These are phyloP conservation scores for Smittium mucronatum DNA, from an alignment of 371 early-diverging fungal genomes.

Conservation along the genomic window DNA sequence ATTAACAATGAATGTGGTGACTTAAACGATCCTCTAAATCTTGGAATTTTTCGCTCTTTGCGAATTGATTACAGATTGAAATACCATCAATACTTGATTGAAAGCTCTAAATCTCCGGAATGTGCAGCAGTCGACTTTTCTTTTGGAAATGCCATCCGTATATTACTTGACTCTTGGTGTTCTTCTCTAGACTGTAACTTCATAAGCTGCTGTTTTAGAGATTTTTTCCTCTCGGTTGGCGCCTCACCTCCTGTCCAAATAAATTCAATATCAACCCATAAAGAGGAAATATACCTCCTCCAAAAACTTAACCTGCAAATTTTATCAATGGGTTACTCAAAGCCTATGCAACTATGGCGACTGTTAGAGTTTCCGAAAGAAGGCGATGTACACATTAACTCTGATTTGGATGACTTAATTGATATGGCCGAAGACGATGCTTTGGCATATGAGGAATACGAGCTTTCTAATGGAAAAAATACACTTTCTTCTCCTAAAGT, in stretches of 20 bases:
- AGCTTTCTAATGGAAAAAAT: neutral
- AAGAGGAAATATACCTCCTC: neutral
- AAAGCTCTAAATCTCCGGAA: neutral
- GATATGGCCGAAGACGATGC: constrained; percentile 13
- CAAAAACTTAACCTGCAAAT: constrained; percentile 4
- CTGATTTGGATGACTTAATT: constrained; percentile 2
- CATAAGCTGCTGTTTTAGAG: constrained; percentile 7
- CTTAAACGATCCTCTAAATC: neutral
- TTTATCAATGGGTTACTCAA: neutral
- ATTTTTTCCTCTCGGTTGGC: constrained; percentile 4
- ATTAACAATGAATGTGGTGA: neutral
- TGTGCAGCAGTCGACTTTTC: neutral
- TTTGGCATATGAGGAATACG: constrained; percentile 7
- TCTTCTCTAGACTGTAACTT: neutral
- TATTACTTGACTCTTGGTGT: constrained; percentile 1
- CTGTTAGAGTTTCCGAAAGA: constrained; percentile 3
- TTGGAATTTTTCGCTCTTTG: constrained; percentile 1
- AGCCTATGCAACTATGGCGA: constrained; percentile 1
- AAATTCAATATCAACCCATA: neutral
- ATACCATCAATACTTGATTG: neutral
- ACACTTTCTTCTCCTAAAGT: neutral
- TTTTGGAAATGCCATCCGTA: neutral
- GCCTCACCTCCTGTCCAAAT: neutral
- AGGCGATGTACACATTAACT: neutral
- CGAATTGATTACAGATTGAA: neutral